A percentile compares a stretch with the other conserved stretches of the same genome.
Conservation (phyloP, 768 basidiomycete species). For the Filobasidium floriforme region DNA sequence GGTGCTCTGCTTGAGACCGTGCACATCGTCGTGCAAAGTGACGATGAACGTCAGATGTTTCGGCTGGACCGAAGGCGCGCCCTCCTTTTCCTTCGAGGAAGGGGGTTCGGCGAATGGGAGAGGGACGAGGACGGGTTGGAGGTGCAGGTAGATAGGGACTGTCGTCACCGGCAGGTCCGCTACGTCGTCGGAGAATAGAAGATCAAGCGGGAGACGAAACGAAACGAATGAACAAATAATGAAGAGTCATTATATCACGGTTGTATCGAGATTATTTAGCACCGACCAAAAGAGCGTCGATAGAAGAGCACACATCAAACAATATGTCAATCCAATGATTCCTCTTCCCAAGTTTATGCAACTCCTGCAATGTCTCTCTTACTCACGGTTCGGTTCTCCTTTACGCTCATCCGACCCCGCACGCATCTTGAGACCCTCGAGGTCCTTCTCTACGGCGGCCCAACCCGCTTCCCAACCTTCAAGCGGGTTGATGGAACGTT, state of each 20-base stretch:
- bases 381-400: conserved; percentile 29
- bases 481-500: conserved; percentile 68
- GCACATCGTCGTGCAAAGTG: conserved; percentile 67
- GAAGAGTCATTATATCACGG: conserved; percentile 54
- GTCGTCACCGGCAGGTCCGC: conserved; percentile 54
- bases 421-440: conserved; percentile 29
- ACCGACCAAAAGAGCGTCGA: too few species aligned
- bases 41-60: conserved; percentile 63
- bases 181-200: conserved; percentile 6
- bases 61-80: conserved; percentile 31
- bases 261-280: too few species aligned
- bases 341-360: too few species aligned
- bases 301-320: too few species aligned
- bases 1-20: conserved; percentile 67
- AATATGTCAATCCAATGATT: too few species aligned
- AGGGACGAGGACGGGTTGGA: conserved; percentile 71
- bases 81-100: conserved; percentile 18
- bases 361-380: background rate
- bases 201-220: background rate
- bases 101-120: conserved; percentile 47
- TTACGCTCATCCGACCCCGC: conserved; percentile 35
- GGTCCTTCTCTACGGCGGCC: conserved; percentile 69
- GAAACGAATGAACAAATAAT: conserved; percentile 52
- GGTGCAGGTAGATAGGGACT: conserved; percentile 82
- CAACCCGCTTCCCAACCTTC: conserved; percentile 76